phyloP scores from a whole-genome alignment of 768 basidiomycete genomes.

The Rhodocollybia butyracea region DNA sequence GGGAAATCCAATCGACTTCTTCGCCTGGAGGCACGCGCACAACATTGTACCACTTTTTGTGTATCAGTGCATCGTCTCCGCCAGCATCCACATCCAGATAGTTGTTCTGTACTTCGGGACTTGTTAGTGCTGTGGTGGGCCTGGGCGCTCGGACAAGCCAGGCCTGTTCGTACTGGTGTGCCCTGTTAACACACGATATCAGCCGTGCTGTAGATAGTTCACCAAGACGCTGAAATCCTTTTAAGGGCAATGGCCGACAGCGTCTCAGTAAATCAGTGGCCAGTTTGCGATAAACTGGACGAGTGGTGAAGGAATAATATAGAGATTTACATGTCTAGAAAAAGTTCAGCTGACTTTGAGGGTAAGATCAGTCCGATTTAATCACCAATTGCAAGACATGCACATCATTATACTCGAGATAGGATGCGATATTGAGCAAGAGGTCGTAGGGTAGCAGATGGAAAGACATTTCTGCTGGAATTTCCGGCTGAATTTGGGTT shows the following conservation, averaged over 20 bases:
- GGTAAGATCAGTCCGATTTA: neutral
- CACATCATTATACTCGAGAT: conserved; percentile 59
- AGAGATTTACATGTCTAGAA: conserved; percentile 60
- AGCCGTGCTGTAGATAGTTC: conserved; percentile 64
- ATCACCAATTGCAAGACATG: conserved; percentile 58
- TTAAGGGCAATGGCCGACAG: conserved; percentile 66
- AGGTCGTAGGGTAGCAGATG: conserved; percentile 65
- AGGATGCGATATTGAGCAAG: conserved; percentile 61
- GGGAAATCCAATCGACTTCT: conserved; percentile 76
- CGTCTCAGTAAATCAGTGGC: conserved; percentile 59
- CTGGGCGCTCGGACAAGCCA: conserved; percentile 60
- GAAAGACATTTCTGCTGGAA: conserved; percentile 17
- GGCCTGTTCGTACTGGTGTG: conserved; percentile 54
- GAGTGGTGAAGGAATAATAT: conserved; percentile 57
- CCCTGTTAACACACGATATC: conserved; percentile 60
- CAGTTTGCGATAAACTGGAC: conserved; percentile 65
- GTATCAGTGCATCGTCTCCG: neutral
- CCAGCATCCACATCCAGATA: neutral
- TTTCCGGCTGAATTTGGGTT: neutral
- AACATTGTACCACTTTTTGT: conserved; percentile 59
- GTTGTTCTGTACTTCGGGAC: neutral
- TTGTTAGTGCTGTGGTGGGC: conserved; percentile 29
- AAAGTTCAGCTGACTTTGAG: conserved; percentile 10
- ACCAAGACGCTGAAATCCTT: conserved; percentile 64
- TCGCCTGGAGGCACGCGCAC: conserved; percentile 54